Evolutionary conservation across 352 stramenopile genomes (phyloP).

Genomic region (Globisporangium splendens): DNA sequence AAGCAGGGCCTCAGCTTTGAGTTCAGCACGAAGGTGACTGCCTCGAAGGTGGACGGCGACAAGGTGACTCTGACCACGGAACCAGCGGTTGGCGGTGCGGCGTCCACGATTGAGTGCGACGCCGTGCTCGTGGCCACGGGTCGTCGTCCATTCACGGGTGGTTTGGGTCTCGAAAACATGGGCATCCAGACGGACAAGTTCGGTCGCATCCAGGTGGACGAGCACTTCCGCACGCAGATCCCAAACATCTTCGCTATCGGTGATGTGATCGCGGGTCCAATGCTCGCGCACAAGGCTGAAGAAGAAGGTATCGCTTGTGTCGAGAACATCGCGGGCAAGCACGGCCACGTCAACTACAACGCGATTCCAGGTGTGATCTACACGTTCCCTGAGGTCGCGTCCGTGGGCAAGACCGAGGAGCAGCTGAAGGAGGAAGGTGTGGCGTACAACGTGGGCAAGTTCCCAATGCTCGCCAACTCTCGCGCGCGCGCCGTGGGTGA

Average conservation of each 20-base stretch:
- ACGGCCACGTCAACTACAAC: constrained; percentile 99
- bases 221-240: constrained; percentile 96
- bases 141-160: constrained; percentile 94
- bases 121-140: constrained; percentile 86
- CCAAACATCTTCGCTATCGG: constrained; percentile 95
- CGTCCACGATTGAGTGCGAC: constrained; percentile 68
- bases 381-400: constrained; percentile 95
- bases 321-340: constrained; percentile 96
- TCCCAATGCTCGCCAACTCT: constrained; percentile 98
- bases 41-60: constrained; percentile 88
- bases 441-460: constrained; percentile 96
- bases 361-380: constrained; percentile 99
- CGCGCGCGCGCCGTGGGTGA: constrained; percentile 93
- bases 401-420: constrained; percentile 97
- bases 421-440: constrained; percentile 95
- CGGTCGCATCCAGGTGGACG: constrained; percentile 96
- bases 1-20: constrained; percentile 99
- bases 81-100: constrained; percentile 58
- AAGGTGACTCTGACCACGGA: constrained; percentile 96
- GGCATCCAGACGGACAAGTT: constrained; percentile 97
- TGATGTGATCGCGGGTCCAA: constrained; percentile 97
- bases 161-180: constrained; percentile 95
- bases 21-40: constrained; percentile 96
- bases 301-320: constrained; percentile 98
- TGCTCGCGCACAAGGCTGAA: constrained; percentile 99